Evolutionary conservation across 257 asterid genomes (phyloP).

Genomic region (Nicotiana obtusifolia): DNA sequence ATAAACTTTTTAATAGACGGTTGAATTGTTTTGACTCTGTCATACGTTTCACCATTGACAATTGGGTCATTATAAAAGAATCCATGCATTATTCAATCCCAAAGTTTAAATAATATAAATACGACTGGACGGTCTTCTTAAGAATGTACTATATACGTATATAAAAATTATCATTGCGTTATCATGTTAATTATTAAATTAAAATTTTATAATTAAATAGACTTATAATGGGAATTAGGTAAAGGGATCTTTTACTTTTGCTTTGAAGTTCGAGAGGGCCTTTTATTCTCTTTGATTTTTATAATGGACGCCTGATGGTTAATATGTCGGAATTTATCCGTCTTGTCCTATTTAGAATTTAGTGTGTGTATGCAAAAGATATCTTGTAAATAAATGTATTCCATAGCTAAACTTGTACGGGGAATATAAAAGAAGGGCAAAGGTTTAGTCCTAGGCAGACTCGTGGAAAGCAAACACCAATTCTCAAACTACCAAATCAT

Average conservation of each 20-base stretch:
- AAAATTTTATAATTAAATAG: background rate
- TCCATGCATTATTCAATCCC: background rate
- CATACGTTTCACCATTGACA: background rate
- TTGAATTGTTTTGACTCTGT: background rate
- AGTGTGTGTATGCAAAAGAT: background rate
- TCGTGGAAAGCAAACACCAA: background rate
- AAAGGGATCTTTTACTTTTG: constrained; percentile 10
- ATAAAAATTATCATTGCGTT: background rate
- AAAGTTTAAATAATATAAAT: background rate
- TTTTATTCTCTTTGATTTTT: background rate
- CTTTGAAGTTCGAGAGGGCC: background rate
- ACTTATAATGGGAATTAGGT: background rate
- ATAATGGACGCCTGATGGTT: background rate
- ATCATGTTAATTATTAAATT: background rate
- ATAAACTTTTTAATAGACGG: background rate
- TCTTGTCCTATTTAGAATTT: background rate
- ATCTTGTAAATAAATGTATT: background rate
- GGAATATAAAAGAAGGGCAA: background rate
- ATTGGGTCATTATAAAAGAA: background rate
- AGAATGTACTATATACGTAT: background rate
- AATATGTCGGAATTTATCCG: background rate
- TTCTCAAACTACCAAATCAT: background rate
- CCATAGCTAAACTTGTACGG: background rate
- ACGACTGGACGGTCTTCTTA: background rate
- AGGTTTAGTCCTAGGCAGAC: background rate